Evolutionary conservation across 371 early-diverging fungal species (phyloP).

Genomic region (Rhizopus delemar): DNA sequence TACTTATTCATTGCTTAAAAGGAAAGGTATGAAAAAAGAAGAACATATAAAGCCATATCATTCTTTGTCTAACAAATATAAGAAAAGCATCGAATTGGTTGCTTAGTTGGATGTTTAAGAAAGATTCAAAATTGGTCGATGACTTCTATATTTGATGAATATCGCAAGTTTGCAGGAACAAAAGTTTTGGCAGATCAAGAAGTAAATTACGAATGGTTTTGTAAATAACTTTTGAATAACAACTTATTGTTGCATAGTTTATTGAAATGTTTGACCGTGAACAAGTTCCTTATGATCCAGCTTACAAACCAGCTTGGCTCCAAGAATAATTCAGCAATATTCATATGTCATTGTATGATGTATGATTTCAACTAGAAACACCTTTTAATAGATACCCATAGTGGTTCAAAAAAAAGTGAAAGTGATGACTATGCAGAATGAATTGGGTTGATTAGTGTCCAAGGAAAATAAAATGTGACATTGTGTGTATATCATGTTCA

Average conservation of each 20-base stretch:
- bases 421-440: too few relatives aligned
- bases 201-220: constrained; percentile 42
- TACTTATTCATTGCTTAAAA: constrained; percentile 91
- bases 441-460: too few relatives aligned
- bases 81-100: constrained; percentile 84
- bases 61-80: too few relatives aligned
- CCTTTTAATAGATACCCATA: too few relatives aligned
- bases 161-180: constrained; percentile 87
- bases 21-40: constrained; percentile 69
- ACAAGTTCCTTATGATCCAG: constrained; percentile 52
- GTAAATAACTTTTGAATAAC: not conserved
- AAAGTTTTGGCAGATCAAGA: constrained; percentile 94
- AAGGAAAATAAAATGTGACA: too few relatives aligned
- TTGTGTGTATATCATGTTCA: too few relatives aligned
- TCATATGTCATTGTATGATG: too few relatives aligned
- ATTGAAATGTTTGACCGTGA: constrained; percentile 72
- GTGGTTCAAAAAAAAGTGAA: too few relatives aligned
- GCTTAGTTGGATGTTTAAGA: constrained; percentile 89
- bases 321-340: constrained; percentile 6
- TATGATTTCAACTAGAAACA: too few relatives aligned
- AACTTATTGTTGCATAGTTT: constrained; percentile 45
- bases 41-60: not conserved
- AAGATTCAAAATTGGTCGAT: constrained; percentile 93
- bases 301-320: constrained; percentile 60
- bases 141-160: constrained; percentile 96